A percentile compares a stretch with the other conserved stretches of the same genome.
phyloP scores from a whole-genome alignment of 441 rosid species.

The Populus hybrid region DNA sequence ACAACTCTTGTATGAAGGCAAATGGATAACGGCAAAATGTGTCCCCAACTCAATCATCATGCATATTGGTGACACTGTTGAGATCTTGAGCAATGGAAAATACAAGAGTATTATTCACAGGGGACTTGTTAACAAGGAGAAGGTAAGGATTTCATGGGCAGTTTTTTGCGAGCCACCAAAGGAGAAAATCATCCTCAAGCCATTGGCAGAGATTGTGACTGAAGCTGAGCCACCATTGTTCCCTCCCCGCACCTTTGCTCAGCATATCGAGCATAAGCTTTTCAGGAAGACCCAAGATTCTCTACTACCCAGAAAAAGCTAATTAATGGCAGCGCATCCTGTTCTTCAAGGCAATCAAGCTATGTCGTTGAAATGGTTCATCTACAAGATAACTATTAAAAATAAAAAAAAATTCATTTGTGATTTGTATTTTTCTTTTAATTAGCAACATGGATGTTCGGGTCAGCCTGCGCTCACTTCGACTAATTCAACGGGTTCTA shows the following conservation, averaged over 20 bases:
- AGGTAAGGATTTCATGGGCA: constrained; percentile 94
- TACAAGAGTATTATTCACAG: constrained; percentile 92
- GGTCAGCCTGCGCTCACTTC: too few relatives aligned
- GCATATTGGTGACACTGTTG: constrained; percentile 89
- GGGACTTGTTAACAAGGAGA: constrained; percentile 87
- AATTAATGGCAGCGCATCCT: neutral
- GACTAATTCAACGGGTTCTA: too few relatives aligned
- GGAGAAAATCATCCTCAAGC: constrained; percentile 86
- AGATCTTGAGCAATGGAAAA: constrained; percentile 86
- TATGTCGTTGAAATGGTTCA: too few relatives aligned
- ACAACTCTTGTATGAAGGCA: constrained; percentile 72
- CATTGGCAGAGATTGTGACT: constrained; percentile 63
- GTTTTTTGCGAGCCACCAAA: constrained; percentile 92
- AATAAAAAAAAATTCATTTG: too few relatives aligned
- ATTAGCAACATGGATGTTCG: too few relatives aligned
- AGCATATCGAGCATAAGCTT: constrained; percentile 77
- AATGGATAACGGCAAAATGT: constrained; percentile 88
- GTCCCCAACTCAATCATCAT: constrained; percentile 86
- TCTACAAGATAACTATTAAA: too few relatives aligned
- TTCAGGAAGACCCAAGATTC: constrained; percentile 56
- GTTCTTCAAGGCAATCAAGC: neutral
- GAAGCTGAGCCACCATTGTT: constrained; percentile 61
- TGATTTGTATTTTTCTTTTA: too few relatives aligned
- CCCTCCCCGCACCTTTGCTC: constrained; percentile 88
- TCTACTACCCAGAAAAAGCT: neutral